These are phyloP conservation scores for Russula griseocarnosa DNA, from an alignment of 768 basidiomycete genomes.

Conservation along the genomic window DNA sequence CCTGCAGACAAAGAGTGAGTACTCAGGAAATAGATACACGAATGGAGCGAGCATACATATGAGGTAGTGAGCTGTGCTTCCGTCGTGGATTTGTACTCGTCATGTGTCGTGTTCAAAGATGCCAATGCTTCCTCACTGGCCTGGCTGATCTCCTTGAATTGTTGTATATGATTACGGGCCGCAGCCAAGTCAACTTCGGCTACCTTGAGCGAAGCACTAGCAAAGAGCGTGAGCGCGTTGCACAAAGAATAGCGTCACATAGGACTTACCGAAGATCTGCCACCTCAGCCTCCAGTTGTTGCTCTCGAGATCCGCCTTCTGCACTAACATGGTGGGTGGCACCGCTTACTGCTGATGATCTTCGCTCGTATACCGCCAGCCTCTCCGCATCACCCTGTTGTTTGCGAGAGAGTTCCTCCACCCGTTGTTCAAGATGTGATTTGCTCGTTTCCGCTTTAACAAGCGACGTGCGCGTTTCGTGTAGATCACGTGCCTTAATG, in stretches of 20 bases:
- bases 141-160: conserved; percentile 82
- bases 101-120: conserved; percentile 65
- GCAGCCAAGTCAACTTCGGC: conserved; percentile 71
- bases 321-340: conserved; percentile 37
- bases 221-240: not conserved
- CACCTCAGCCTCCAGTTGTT: conserved; percentile 78
- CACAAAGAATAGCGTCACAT: not conserved
- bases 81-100: conserved; percentile 72
- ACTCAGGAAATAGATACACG: not conserved
- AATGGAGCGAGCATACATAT: conserved; percentile 48
- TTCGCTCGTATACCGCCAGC: conserved; percentile 79
- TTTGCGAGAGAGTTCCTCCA: conserved; percentile 57
- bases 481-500: conserved; percentile 50
- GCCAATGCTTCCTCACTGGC: conserved; percentile 75
- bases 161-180: conserved; percentile 69
- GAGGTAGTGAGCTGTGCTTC: conserved; percentile 62
- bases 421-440: conserved; percentile 70
- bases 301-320: conserved; percentile 57
- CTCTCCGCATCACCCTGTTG: conserved; percentile 79
- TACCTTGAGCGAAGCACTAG: conserved; percentile 69
- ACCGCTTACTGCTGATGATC: conserved; percentile 38
- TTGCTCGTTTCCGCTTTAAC: conserved; percentile 73
- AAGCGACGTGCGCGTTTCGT: conserved; percentile 65
- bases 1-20: conserved; percentile 33
- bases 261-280: conserved; percentile 70